Evolutionary conservation across 208 protist genomes (phyloP).

Genomic region (Leishmania braziliensis): DNA sequence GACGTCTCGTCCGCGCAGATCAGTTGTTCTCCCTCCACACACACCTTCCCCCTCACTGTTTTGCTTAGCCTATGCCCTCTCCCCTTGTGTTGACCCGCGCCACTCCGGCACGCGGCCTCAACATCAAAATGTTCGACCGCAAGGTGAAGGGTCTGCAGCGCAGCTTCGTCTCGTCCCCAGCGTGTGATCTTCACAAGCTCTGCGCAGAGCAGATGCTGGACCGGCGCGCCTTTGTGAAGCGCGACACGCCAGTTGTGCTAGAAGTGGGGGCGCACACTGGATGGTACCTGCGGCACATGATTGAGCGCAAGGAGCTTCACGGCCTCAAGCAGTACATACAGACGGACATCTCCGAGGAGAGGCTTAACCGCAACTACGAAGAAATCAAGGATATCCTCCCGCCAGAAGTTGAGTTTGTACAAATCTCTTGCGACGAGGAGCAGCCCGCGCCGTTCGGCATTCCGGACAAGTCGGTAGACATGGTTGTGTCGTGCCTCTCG

Average conservation of each 20-base stretch:
- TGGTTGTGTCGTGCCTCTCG: conserved; percentile 86
- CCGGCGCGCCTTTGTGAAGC: conserved; percentile 82
- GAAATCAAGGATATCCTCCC: conserved; percentile 85
- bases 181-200: conserved; percentile 85
- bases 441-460: conserved; percentile 71
- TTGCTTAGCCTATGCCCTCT: conserved; percentile 53
- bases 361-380: conserved; percentile 84
- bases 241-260: conserved; percentile 81
- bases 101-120: conserved; percentile 57
- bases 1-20: neutral
- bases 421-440: conserved; percentile 91
- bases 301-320: conserved; percentile 77
- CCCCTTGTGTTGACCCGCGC: conserved; percentile 73
- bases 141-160: conserved; percentile 82
- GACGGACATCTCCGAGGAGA: conserved; percentile 86
- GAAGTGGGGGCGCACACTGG: conserved; percentile 88
- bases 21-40: neutral
- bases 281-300: conserved; percentile 89
- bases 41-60: neutral
- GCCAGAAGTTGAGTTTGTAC: conserved; percentile 83
- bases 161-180: conserved; percentile 52
- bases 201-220: conserved; percentile 87
- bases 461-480: conserved; percentile 85
- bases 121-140: conserved; percentile 81
- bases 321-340: conserved; percentile 93